phyloP scores from a whole-genome alignment of 805 yeast species.

The Allodekkera sacchari region DNA sequence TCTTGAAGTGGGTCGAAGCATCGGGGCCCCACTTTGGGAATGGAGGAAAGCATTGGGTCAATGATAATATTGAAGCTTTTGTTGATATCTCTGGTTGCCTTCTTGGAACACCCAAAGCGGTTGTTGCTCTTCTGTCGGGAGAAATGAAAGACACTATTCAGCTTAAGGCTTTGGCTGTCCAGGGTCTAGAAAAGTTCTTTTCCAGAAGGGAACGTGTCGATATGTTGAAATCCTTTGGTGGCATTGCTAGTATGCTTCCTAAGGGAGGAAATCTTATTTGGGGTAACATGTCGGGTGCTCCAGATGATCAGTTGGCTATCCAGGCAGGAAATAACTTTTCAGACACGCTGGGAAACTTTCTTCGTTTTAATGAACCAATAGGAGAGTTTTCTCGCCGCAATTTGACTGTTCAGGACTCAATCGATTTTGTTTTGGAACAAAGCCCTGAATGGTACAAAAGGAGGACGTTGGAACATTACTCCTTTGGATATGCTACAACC shows the following conservation, averaged over 20 bases:
- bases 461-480: conserved; percentile 62
- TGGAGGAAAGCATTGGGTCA: conserved; percentile 88
- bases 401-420: conserved; percentile 57
- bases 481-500: conserved; percentile 66
- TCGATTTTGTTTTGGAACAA: conserved; percentile 53
- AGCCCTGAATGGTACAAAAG: conserved; percentile 73
- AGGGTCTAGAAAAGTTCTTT: conserved; percentile 90
- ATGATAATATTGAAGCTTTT: conserved; percentile 70
- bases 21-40: conserved; percentile 72
- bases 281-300: conserved; percentile 66
- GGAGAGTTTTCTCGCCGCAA: conserved; percentile 40
- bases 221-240: conserved; percentile 83
- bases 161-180: conserved; percentile 83
- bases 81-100: conserved; percentile 87
- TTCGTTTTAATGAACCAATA: conserved; percentile 45
- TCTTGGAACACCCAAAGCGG: conserved; percentile 90
- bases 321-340: conserved; percentile 7
- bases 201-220: conserved; percentile 83
- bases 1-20: conserved; percentile 96
- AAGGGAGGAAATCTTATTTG: conserved; percentile 89
- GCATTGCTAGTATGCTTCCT: conserved; percentile 91
- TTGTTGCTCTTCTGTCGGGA: conserved; percentile 88
- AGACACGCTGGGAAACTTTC: conserved; percentile 62
- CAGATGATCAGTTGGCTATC: conserved; percentile 46
- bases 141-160: conserved; percentile 98